A percentile compares a stretch with the other conserved stretches of the same genome.
Evolutionary conservation across 2,329 filamentous ascomycete species (phyloP).

Genomic region (Cadophora sp.): DNA sequence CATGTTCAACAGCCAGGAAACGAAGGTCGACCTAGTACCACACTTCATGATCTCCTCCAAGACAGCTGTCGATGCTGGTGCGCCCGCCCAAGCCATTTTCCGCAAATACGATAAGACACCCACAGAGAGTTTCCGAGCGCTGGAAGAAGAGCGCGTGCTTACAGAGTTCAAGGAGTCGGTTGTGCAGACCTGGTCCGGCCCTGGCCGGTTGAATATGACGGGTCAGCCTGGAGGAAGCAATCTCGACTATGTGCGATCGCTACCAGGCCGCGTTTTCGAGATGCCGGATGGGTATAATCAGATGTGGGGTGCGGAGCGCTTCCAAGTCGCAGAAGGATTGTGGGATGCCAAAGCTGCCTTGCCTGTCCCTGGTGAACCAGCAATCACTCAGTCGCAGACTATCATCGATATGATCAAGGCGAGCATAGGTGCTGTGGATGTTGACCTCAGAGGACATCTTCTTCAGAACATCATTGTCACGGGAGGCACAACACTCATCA

Average conservation of each 20-base stretch:
- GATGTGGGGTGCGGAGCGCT: slow-evolving; percentile 89
- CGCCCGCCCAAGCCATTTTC: slow-evolving; percentile 77
- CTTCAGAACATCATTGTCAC: slow-evolving; percentile 93
- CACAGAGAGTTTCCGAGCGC: slow-evolving; percentile 74
- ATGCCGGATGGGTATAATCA: slow-evolving; percentile 98
- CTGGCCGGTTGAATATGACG: slow-evolving; percentile 64
- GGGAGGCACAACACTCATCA: slow-evolving; percentile 84
- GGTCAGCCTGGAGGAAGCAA: slow-evolving; percentile 64
- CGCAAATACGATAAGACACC: slow-evolving; percentile 70
- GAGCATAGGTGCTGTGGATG: slow-evolving; percentile 80
- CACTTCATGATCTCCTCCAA: slow-evolving; percentile 91
- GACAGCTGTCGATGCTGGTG: slow-evolving; percentile 84
- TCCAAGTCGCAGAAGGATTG: slow-evolving; percentile 84
- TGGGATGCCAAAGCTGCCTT: slow-evolving; percentile 87
- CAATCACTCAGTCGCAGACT: slow-evolving; percentile 75
- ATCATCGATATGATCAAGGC: slow-evolving; percentile 83
- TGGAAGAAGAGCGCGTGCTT: slow-evolving; percentile 91
- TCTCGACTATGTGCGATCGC: slow-evolving; percentile 75
- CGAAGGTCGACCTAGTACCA: slow-evolving; percentile 77
- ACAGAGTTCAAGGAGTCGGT: slow-evolving; percentile 98
- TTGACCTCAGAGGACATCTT: slow-evolving; percentile 83
- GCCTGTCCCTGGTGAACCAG: slow-evolving; percentile 50
- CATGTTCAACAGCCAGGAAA: slow-evolving; percentile 74
- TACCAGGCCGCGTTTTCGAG: slow-evolving; percentile 88
- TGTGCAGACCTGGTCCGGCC: slow-evolving; percentile 90